These are phyloP conservation scores for Macrolepiota fuliginosa DNA, from an alignment of 768 basidiomycete genomes.

Conservation along the genomic window DNA sequence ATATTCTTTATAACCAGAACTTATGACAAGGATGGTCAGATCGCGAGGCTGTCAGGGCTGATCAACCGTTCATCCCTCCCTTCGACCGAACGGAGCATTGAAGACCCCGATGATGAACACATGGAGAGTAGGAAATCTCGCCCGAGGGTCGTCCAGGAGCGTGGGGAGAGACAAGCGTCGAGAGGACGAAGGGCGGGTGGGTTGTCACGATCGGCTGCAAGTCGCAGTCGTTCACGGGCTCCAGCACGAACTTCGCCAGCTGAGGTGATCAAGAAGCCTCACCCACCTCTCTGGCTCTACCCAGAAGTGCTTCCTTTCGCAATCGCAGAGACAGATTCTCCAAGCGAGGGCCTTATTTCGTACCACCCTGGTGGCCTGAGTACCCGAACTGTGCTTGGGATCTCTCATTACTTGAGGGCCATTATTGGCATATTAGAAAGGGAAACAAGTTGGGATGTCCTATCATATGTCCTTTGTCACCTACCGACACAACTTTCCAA, in stretches of 20 bases:
- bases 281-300: constrained; percentile 60
- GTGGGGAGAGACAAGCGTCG: constrained; percentile 48
- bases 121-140: constrained; percentile 42
- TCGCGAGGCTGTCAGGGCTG: constrained; percentile 56
- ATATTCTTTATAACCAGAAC: constrained; percentile 62
- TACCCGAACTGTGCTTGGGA: constrained; percentile 52
- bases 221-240: constrained; percentile 64
- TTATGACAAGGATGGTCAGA: constrained; percentile 57
- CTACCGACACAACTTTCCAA: constrained; percentile 89
- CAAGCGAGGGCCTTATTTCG: constrained; percentile 66
- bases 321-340: constrained; percentile 51
- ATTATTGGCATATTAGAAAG: constrained; percentile 65
- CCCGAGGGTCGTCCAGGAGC: constrained; percentile 46
- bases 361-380: constrained; percentile 53
- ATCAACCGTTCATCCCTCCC: constrained; percentile 49
- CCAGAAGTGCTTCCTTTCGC: constrained; percentile 66
- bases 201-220: constrained; percentile 44
- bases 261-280: constrained; percentile 32
- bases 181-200: constrained; percentile 47
- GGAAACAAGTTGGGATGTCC: constrained; percentile 88
- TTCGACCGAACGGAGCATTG: constrained; percentile 14
- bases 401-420: constrained; percentile 69
- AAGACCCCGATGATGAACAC: constrained; percentile 18
- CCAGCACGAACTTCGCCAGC: constrained; percentile 24
- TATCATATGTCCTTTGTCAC: constrained; percentile 90